Base-by-base conservation (phyloP, 2,329 filamentous ascomycete species). In the Karstenula rhodostoma region DNA sequence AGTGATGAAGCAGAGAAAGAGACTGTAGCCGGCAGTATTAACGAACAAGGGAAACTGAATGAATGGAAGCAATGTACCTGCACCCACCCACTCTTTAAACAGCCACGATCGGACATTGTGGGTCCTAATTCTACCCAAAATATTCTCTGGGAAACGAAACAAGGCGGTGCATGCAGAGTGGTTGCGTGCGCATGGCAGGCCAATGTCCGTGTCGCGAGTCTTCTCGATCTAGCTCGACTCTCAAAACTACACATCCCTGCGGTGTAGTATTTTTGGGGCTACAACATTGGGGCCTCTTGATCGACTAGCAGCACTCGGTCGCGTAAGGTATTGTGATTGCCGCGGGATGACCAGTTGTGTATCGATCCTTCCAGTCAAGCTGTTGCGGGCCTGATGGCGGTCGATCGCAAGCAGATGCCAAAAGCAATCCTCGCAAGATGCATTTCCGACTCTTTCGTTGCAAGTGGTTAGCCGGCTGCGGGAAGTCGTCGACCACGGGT, bases 1-100 rank as follows among this genome's bases (percentile, higher is more conserved):
- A 42, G 9, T 12, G 42, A 53, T 53, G n/a, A 4, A 49, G 50
- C 50, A 23, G 46, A 51, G 46, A 33, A 50, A 51, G 27, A 42
- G 27, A 54, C 50, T 54, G 57, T 23, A 19, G 10, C 37, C 47
- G 27, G 47, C 27, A 59, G 57, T 33, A 44, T 42, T 33, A 56
- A 33, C 47, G 32, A 48, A 33, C 13, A 37, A 46, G 47, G 46
- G 32, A 23, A 47, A n/a, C 4, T 51, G 35, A 43, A 49, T 56
- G 47, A 33, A 33, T 33, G 22, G 25, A 29, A 52, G n/a, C 40
- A 19, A 51, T 47, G 47, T 7, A 35, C 42, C 42, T 25, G 27
- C 8, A 47, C 27, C n/a, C 8, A 47, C 27, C n/a, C 40, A 46
- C 40, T 17, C 59, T 53, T 55, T 47, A 56, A 58, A 25, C 33